These are phyloP conservation scores for Filosporella fistucella DNA, from an alignment of 495 filamentous ascomycete genomes.

Conservation along the genomic window DNA sequence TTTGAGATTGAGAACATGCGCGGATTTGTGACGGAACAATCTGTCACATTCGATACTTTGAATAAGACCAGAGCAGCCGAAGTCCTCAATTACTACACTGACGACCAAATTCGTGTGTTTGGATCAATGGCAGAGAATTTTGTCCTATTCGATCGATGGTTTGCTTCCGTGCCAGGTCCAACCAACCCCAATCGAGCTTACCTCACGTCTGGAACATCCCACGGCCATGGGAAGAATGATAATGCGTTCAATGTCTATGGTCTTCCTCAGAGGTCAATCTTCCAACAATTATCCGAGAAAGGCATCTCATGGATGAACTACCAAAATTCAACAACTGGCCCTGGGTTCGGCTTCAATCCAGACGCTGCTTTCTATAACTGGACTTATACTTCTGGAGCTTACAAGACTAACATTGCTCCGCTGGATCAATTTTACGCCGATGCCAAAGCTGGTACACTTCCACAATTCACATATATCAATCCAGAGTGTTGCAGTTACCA, in stretches of 20 bases:
- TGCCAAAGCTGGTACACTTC: slow-evolving; percentile 37
- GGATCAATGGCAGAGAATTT: slow-evolving; percentile 44
- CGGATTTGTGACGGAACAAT: slow-evolving; percentile 47
- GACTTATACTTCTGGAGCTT: slow-evolving; percentile 28
- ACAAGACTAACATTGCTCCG: slow-evolving; percentile 27
- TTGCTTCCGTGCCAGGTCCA: slow-evolving; percentile 40
- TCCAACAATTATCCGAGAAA: slow-evolving; percentile 41
- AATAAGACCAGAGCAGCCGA: slow-evolving; percentile 35
- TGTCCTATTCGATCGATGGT: slow-evolving; percentile 48
- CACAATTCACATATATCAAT: slow-evolving; percentile 46
- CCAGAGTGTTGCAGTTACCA: slow-evolving; percentile 46
- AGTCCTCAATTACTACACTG: slow-evolving; percentile 48
- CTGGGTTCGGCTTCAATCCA: slow-evolving; percentile 20
- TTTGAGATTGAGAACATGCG: slow-evolving; percentile 30
- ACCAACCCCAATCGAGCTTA: slow-evolving; percentile 40
- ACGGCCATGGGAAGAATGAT: slow-evolving; percentile 45
- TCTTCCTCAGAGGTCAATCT: slow-evolving; percentile 39
- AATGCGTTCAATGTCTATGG: slow-evolving; percentile 33
- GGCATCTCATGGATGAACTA: slow-evolving; percentile 47
- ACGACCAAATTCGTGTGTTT: slow-evolving; percentile 43
- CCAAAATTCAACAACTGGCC: slow-evolving; percentile 28
- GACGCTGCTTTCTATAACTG: slow-evolving; percentile 31
- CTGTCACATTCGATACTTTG: slow-evolving; percentile 31
- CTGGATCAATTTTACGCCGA: slow-evolving; percentile 40
- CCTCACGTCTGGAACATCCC: slow-evolving; percentile 40